Percentiles rank a stretch among this genome's conserved stretches.
Conservation (phyloP, 305 asterid species). For the Fraxinus nigra region DNA sequence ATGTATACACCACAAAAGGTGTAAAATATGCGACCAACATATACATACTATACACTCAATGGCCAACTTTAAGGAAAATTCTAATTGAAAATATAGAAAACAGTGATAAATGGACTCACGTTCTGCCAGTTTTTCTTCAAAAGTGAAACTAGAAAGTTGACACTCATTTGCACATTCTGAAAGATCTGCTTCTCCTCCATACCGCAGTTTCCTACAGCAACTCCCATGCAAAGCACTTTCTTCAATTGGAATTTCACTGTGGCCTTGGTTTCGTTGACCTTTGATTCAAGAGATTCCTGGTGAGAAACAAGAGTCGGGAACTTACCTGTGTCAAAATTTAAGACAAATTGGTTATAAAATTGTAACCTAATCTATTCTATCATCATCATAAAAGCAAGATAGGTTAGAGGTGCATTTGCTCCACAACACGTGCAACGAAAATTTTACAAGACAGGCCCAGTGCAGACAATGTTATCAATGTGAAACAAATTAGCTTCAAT, state of each 20-base stretch:
- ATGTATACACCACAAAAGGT: not conserved
- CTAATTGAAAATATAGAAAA: not conserved
- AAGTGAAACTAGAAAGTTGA: conserved; percentile 59
- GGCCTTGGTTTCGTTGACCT: conserved; percentile 66
- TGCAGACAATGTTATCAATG: not conserved
- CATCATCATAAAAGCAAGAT: not conserved
- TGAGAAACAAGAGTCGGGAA: conserved; percentile 63
- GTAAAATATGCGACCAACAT: not conserved
- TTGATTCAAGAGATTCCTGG: conserved; percentile 63
- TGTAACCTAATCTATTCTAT: not conserved
- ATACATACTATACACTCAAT: not conserved
- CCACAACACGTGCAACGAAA: not conserved
- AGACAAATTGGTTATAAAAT: not conserved
- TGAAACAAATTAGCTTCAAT: not conserved
- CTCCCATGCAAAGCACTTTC: conserved; percentile 82
- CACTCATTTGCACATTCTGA: conserved; percentile 69
- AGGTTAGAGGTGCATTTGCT: not conserved
- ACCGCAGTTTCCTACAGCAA: conserved; percentile 60
- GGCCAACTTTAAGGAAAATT: not conserved
- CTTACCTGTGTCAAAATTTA: conserved; percentile 40
- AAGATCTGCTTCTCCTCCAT: conserved; percentile 76
- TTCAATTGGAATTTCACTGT: conserved; percentile 68
- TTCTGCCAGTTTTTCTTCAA: conserved; percentile 74
- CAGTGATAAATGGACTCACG: conserved; percentile 32
- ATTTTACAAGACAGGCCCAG: not conserved